Conservation (phyloP, 495 filamentous ascomycete genomes). For the Daldinia childiae region DNA sequence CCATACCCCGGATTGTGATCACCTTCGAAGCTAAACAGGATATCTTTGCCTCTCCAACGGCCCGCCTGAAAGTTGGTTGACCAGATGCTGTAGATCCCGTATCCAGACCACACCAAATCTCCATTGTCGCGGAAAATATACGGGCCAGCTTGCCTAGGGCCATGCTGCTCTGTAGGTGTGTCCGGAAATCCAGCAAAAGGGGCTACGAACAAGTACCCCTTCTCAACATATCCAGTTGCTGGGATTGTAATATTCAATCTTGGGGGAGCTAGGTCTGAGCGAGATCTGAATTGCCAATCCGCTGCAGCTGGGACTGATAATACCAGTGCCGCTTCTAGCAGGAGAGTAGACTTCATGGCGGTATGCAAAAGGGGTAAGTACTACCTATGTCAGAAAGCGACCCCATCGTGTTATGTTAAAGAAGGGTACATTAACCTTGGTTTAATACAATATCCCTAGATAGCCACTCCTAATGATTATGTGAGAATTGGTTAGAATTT, state of each 20-base stretch:
- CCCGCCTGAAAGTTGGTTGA: slow-evolving; percentile 55
- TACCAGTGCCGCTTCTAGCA: slow-evolving; percentile 28
- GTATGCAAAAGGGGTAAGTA: slow-evolving; percentile 27
- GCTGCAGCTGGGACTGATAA: not conserved
- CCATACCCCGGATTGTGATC: slow-evolving; percentile 64
- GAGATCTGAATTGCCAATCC: not conserved
- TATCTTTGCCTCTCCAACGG: slow-evolving; percentile 61
- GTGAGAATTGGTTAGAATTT: not conserved
- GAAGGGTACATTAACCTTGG: slow-evolving; percentile 69
- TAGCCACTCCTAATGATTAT: slow-evolving; percentile 34
- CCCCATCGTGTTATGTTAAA: slow-evolving; percentile 47
- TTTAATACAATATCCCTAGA: slow-evolving; percentile 53
- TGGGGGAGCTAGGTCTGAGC: slow-evolving; percentile 39
- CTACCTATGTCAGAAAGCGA: slow-evolving; percentile 56
- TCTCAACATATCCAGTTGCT: slow-evolving; percentile 57
- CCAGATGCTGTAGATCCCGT: slow-evolving; percentile 64
- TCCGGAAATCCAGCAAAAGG: slow-evolving; percentile 61
- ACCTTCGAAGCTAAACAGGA: slow-evolving; percentile 64
- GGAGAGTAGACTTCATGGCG: slow-evolving; percentile 50
- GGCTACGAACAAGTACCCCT: slow-evolving; percentile 65
- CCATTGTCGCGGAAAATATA: not conserved
- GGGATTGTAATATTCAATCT: slow-evolving; percentile 66
- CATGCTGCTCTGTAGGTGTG: slow-evolving; percentile 55
- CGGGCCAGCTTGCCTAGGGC: slow-evolving; percentile 49
- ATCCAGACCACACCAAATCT: slow-evolving; percentile 44